phyloP scores from a whole-genome alignment of 176 grass and related monocot species.

The Aegilops bicornis region DNA sequence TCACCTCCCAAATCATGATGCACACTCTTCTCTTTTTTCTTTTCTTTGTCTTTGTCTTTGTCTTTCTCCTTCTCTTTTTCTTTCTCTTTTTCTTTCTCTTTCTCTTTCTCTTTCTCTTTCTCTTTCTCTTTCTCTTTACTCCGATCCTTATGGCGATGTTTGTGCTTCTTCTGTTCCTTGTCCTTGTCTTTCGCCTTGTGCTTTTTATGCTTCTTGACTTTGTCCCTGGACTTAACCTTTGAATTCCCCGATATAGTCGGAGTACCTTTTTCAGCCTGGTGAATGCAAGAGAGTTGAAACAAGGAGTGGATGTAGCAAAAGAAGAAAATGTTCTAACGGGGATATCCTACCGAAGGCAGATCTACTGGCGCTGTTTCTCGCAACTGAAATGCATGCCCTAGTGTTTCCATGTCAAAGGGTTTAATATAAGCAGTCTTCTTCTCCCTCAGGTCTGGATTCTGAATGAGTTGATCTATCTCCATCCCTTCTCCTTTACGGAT shows the following conservation, averaged over 20 bases:
- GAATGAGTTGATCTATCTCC: slow-evolving; percentile 95
- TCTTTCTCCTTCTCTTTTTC: slow-evolving; percentile 43
- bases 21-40: slow-evolving; percentile 85
- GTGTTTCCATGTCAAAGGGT: slow-evolving; percentile 72
- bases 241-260: slow-evolving; percentile 79
- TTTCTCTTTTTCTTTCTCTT: slow-evolving; percentile 63
- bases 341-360: slow-evolving; percentile 79
- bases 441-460: slow-evolving; percentile 58
- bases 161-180: slow-evolving; percentile 98
- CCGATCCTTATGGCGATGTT: slow-evolving; percentile 90
- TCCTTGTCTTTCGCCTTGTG: slow-evolving; percentile 83
- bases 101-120: slow-evolving; percentile 34
- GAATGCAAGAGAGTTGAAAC: slow-evolving; percentile 7
- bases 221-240: slow-evolving; percentile 74
- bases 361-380: slow-evolving; percentile 82
- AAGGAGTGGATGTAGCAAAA: not conserved
- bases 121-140: slow-evolving; percentile 89
- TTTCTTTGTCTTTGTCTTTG: slow-evolving; percentile 56
- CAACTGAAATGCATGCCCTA: slow-evolving; percentile 87
- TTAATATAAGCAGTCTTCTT: slow-evolving; percentile 70
- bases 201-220: slow-evolving; percentile 91
- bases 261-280: slow-evolving; percentile 78
- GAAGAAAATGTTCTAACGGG: slow-evolving; percentile 14
- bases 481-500: slow-evolving; percentile 98
- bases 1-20: slow-evolving; percentile 77